Evolutionary conservation across 768 basidiomycete species (phyloP).

Genomic region (Suillus weaverae): DNA sequence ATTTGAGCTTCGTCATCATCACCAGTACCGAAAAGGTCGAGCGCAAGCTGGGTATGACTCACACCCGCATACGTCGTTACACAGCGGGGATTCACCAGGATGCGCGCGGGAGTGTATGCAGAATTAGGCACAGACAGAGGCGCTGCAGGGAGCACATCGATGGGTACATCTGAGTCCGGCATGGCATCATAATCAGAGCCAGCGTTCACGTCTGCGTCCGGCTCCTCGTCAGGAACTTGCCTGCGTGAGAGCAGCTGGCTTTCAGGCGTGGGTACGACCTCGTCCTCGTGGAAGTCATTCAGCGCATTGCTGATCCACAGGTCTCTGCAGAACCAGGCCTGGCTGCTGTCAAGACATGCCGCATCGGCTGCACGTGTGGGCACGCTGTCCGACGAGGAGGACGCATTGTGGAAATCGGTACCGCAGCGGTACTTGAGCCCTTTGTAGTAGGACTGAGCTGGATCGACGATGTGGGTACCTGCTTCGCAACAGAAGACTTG

Average conservation of each 20-base stretch:
- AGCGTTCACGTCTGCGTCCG: constrained; percentile 75
- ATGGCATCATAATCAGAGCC: constrained; percentile 90
- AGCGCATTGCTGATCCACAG: constrained; percentile 90
- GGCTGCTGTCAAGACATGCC: constrained; percentile 90
- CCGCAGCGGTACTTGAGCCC: constrained; percentile 86
- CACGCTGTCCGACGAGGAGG: constrained; percentile 52
- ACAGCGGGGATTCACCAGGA: constrained; percentile 94
- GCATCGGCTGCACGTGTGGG: constrained; percentile 71
- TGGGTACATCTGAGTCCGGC: constrained; percentile 53
- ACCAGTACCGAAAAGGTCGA: constrained; percentile 84
- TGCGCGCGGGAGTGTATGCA: constrained; percentile 84
- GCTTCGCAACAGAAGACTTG: constrained; percentile 99
- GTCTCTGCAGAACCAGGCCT: constrained; percentile 98
- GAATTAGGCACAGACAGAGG: constrained; percentile 79
- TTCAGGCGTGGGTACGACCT: constrained; percentile 20
- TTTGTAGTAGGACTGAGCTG: constrained; percentile 92
- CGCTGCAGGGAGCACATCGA: constrained; percentile 30
- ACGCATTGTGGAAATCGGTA: constrained; percentile 77
- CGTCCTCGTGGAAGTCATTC: constrained; percentile 66
- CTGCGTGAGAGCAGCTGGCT: constrained; percentile 34
- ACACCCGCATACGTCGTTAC: constrained; percentile 98
- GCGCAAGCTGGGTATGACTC: constrained; percentile 91
- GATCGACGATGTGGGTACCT: constrained; percentile 96
- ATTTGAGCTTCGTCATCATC: constrained; percentile 60
- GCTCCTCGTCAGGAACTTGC: constrained; percentile 29